phyloP scores from a whole-genome alignment of 148 eudicot genomes.

The Dysphania ambrosioides region DNA sequence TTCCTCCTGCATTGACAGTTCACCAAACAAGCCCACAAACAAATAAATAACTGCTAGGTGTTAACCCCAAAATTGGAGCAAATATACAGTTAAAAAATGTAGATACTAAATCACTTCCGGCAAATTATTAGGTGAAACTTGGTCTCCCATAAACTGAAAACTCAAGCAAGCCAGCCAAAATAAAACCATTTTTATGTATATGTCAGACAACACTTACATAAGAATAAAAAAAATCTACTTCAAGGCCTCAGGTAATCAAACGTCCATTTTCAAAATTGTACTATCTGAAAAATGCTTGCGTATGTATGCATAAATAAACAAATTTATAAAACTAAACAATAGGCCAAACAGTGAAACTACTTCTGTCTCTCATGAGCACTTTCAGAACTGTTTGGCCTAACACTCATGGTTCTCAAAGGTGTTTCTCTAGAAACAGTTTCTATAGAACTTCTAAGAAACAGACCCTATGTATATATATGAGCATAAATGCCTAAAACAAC shows the following conservation, averaged over 20 bases:
- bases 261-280: background rate
- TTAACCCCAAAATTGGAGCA: background rate
- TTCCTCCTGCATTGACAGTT: constrained; percentile 56
- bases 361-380: no score
- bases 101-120: background rate
- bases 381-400: no score
- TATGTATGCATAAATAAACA: no score
- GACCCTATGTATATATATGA: no score
- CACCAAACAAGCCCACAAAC: background rate
- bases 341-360: no score
- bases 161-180: background rate
- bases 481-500: background rate
- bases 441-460: no score
- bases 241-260: background rate
- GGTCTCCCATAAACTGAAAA: background rate
- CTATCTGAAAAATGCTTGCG: background rate
- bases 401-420: no score
- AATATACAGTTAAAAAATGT: background rate
- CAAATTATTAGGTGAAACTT: background rate
- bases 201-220: background rate
- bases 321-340: no score
- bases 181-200: no score
- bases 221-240: background rate
- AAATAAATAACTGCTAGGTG: background rate
- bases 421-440: no score